phyloP scores from a whole-genome alignment of 768 basidiomycete genomes.

The Boletus bicolor region DNA sequence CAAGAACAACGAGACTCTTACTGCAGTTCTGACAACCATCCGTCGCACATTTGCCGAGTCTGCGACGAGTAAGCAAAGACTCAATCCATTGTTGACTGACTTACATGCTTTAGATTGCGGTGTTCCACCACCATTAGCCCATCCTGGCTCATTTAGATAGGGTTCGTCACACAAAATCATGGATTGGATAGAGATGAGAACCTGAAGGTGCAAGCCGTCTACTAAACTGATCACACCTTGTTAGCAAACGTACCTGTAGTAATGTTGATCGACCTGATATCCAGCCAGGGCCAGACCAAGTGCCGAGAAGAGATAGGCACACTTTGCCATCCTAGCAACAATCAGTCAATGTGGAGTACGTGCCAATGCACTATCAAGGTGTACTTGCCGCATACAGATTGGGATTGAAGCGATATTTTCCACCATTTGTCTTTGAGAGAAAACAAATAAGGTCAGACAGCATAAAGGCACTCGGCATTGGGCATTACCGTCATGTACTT shows the following conservation, averaged over 20 bases:
- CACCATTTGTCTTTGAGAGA: constrained; percentile 67
- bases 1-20: constrained; percentile 32
- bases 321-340: constrained; percentile 86
- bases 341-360: not conserved
- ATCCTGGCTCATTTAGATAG: constrained; percentile 90
- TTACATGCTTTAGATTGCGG: constrained; percentile 75
- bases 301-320: constrained; percentile 86
- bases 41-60: constrained; percentile 91
- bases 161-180: constrained; percentile 95
- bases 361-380: not conserved
- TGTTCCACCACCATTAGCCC: constrained; percentile 71
- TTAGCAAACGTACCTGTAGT: constrained; percentile 56
- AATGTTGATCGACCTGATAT: constrained; percentile 85
- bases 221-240: not conserved
- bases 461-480: not conserved
- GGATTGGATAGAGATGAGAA: constrained; percentile 92
- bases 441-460: constrained; percentile 7
- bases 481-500: constrained; percentile 57
- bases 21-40: constrained; percentile 89
- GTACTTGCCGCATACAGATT: constrained; percentile 82
- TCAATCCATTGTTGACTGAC: constrained; percentile 18
- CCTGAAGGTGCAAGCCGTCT: constrained; percentile 32
- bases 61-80: constrained; percentile 30
- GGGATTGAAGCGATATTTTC: constrained; percentile 89
- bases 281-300: constrained; percentile 95